Evolutionary conservation across 164 flowering plant species (phyloP), one percentile per base, ranked within the genome.

Genomic region (Paratinospora sagittata): DNA sequence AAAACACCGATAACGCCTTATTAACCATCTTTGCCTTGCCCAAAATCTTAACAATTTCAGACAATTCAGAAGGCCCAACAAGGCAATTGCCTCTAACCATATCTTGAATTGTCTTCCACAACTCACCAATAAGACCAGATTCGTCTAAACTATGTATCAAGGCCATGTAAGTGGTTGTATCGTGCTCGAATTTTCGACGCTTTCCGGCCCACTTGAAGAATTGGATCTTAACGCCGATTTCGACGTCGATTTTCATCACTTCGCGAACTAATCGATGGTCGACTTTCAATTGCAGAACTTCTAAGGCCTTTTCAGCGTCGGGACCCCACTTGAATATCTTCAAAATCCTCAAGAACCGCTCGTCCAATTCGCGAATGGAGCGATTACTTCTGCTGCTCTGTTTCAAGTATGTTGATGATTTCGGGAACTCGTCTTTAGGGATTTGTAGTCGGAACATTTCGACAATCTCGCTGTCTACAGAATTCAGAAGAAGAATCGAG

Each of bases 271-370:
- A 79, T 65, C 90, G 75, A 70, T 88, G 90, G 78, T 95, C 96
- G 66, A 95, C 89, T 75, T 82, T 92, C 80, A 92, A 24, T 83
- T 86, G 86, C 0, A 95, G 82, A 60, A 95, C 96, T 81, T 95
- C 96, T 75, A 95, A 36, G 2, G 99, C 99, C 84, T 86, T 92
- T 71, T 92, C 99, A 0, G 99, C 89, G 80, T 95, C 99, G 14
- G 92, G 87, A 0, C 97, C 97, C 99, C 99, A 92, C 78, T 92
- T 95, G 80, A 95, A 95, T 70, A 95, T 95, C 73, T 90, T 95
- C 87, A 95, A 79, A 65, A 95, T 95, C 80, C 94, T 84, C n/a
- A 87, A 84, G 75, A 95, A 95, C 70, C 99, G 83, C 81, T 92
- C 96, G 74, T 89, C 97, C 77, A 95, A 76, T 39, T 72, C 74